A percentile compares a stretch with the other conserved stretches of the same genome.
Conservation (phyloP, 202 grass and related monocot genomes). For the Zoysia matrella region DNA sequence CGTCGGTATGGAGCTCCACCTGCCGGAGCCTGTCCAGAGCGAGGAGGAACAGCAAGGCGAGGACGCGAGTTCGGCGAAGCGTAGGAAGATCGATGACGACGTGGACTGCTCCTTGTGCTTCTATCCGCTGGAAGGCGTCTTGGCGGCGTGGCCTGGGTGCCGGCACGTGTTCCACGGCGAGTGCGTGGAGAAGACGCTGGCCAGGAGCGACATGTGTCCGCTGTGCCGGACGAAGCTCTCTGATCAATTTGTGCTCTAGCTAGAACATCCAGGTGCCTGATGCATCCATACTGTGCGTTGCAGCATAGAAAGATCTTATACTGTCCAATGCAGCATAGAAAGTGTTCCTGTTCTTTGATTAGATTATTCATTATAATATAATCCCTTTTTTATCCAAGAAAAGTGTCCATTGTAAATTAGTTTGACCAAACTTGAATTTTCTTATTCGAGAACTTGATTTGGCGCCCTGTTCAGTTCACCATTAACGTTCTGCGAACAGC, state of each 20-base stretch:
- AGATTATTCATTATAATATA: neutral
- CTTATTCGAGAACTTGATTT: neutral
- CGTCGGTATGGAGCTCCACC: constrained; percentile 11
- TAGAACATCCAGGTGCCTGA: neutral
- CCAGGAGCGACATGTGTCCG: neutral
- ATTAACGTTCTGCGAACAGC: neutral
- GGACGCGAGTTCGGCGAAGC: neutral
- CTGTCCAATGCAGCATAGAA: too few relatives aligned
- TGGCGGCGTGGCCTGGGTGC: constrained; percentile 44
- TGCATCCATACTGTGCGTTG: neutral
- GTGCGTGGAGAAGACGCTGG: constrained; percentile 21
- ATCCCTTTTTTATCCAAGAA: neutral
- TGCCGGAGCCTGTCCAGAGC: constrained; percentile 26
- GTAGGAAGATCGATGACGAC: neutral
- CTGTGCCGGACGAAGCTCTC: constrained; percentile 2
- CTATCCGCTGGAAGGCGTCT: neutral
- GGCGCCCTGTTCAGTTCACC: neutral
- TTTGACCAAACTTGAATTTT: neutral
- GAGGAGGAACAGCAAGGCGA: neutral
- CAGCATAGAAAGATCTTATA: neutral
- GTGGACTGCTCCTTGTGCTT: constrained; percentile 37
- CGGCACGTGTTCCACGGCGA: constrained; percentile 43
- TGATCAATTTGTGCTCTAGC: neutral
- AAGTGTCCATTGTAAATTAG: neutral
- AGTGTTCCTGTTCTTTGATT: neutral